phyloP scores from a whole-genome alignment of 768 basidiomycete species.

The Gymnopilus junonius region DNA sequence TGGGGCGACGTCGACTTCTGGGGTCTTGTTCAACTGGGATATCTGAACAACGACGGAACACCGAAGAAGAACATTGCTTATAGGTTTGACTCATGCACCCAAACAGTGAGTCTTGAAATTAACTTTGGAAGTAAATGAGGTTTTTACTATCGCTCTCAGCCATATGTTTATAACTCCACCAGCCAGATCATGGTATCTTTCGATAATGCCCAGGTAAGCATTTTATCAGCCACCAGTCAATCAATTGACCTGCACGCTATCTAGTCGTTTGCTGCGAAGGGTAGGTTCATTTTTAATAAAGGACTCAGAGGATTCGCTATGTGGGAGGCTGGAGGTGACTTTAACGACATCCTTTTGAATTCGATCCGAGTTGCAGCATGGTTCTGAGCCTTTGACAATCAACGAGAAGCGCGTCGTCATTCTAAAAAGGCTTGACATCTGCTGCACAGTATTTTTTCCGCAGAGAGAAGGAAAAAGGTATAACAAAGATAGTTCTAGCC shows the following conservation, averaged over 20 bases:
- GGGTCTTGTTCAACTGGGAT: slow-evolving; percentile 63
- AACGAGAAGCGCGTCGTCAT: neutral
- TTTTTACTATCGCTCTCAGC: slow-evolving; percentile 26
- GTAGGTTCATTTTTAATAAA: slow-evolving; percentile 55
- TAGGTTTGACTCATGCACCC: slow-evolving; percentile 66
- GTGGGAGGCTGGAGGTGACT: slow-evolving; percentile 78
- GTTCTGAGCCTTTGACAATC: slow-evolving; percentile 17
- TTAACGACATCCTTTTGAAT: slow-evolving; percentile 47
- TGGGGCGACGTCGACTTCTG: slow-evolving; percentile 69
- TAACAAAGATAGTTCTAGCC: neutral
- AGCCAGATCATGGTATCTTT: slow-evolving; percentile 53
- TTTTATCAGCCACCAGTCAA: neutral
- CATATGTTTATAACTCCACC: slow-evolving; percentile 47
- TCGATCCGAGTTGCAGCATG: slow-evolving; percentile 41
- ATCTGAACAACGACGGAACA: slow-evolving; percentile 51
- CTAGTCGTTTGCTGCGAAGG: slow-evolving; percentile 54
- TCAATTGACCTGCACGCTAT: neutral
- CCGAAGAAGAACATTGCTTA: slow-evolving; percentile 54
- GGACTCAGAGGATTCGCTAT: slow-evolving; percentile 67
- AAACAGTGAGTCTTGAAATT: slow-evolving; percentile 57
- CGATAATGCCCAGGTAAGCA: slow-evolving; percentile 45
- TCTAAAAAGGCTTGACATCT: neutral
- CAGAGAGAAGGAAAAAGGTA: neutral
- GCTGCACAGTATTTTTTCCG: neutral
- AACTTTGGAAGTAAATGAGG: neutral